A percentile compares a stretch with the other conserved stretches of the same genome.
phyloP scores from a whole-genome alignment of 1,284 basidiomycete species.

The Ustilago loliicola region DNA sequence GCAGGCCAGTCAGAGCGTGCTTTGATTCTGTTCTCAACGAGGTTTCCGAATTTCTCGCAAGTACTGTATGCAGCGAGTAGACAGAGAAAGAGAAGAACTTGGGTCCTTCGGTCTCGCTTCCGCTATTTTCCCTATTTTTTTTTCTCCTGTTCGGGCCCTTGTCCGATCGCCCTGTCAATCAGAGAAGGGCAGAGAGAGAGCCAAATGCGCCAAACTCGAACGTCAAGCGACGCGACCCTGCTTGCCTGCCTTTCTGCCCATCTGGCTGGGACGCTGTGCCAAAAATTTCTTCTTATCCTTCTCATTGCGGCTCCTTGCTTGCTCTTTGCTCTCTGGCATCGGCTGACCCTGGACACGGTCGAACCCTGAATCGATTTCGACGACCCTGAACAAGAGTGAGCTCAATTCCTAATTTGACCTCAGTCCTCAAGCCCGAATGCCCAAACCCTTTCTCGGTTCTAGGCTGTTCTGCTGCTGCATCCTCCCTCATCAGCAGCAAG shows the following conservation, averaged over 20 bases:
- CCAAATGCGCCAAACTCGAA: too few species aligned
- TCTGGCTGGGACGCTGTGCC: not conserved
- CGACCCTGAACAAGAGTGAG: conserved; percentile 2
- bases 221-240: conserved; percentile 24
- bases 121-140: not conserved
- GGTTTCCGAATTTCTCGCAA: not conserved
- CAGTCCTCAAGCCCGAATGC: not conserved
- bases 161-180: conserved; percentile 43
- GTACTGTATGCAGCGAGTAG: not conserved
- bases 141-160: conserved; percentile 5
- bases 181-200: conserved; percentile 6
- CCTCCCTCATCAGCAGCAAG: not conserved
- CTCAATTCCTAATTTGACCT: not conserved
- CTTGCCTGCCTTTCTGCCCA: not conserved
- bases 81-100: conserved; percentile 6
- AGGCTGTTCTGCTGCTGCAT: not conserved
- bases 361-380: conserved; percentile 14
- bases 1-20: not conserved
- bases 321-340: not conserved
- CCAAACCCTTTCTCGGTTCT: not conserved
- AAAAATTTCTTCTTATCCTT: conserved; percentile 4
- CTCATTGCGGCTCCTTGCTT: too few species aligned
- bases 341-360: not conserved
- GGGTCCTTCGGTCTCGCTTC: conserved; percentile 2
- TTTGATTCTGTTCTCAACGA: not conserved